Percentiles rank a stretch among this genome's conserved stretches.
Conservation (phyloP, 2,329 filamentous ascomycete genomes). For the Fusarium poae region DNA sequence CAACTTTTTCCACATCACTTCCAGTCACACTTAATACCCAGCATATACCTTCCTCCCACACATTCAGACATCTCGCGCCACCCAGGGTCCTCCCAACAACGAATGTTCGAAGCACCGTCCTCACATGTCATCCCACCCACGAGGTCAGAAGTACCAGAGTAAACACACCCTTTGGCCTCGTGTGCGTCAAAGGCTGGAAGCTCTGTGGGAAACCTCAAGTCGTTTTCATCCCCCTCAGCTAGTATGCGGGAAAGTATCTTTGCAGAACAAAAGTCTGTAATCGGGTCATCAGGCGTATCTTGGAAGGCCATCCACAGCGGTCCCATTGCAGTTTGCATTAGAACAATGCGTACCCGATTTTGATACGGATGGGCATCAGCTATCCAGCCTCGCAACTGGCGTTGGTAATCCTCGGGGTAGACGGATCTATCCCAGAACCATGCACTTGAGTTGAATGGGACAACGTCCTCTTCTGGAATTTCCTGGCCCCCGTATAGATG, state of each 20-base stretch:
- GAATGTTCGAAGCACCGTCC: not conserved
- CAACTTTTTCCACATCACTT: not conserved
- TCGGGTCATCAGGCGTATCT: not conserved
- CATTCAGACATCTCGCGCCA: not conserved
- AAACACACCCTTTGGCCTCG: not conserved
- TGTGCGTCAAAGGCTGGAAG: constrained; percentile 3
- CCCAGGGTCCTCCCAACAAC: constrained; percentile 6
- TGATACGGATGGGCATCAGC: not conserved
- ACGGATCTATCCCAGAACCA: not conserved
- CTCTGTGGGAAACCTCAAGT: not conserved
- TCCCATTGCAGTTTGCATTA: not conserved
- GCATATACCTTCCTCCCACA: not conserved
- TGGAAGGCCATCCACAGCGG: not conserved
- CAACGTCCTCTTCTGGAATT: not conserved
- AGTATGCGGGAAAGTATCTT: not conserved
- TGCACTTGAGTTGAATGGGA: not conserved
- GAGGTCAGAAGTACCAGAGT: not conserved
- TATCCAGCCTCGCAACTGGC: not conserved
- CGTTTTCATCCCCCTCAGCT: not conserved
- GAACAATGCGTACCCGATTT: not conserved
- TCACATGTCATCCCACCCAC: not conserved
- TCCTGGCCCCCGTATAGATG: not conserved
- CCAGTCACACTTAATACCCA: not conserved
- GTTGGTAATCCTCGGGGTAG: constrained; percentile 1
- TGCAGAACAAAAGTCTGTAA: not conserved